These are phyloP conservation scores for Nectriaceae sp. DNA, from an alignment of 2,329 filamentous ascomycete genomes.

Conservation along the genomic window DNA sequence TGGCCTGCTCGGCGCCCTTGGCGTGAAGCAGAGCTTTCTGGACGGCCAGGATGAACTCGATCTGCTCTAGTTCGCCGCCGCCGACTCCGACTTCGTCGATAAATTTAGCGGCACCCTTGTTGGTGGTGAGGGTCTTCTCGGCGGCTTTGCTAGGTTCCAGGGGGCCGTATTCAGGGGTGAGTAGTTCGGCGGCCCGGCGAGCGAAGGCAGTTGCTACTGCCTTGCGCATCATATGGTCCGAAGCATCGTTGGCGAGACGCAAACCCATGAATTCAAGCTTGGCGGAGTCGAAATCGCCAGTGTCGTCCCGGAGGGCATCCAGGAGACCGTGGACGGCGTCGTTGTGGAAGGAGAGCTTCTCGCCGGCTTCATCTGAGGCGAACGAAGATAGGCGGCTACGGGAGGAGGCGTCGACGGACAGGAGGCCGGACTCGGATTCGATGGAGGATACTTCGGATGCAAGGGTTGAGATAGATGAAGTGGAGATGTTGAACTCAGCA, in stretches of 20 bases:
- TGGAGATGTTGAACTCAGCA: constrained; percentile 53
- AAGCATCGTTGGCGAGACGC: constrained; percentile 88
- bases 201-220: constrained; percentile 86
- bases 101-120: constrained; percentile 56
- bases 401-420: constrained; percentile 46
- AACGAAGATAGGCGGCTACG: constrained; percentile 71
- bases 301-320: constrained; percentile 76
- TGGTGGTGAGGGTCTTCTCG: constrained; percentile 58
- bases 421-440: constrained; percentile 66
- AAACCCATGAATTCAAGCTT: constrained; percentile 92
- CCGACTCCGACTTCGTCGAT: constrained; percentile 62
- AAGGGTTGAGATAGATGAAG: constrained; percentile 58
- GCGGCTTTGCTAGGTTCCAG: constrained; percentile 67
- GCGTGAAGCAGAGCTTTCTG: constrained; percentile 76
- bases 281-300: constrained; percentile 75
- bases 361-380: constrained; percentile 69
- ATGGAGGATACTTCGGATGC: constrained; percentile 67
- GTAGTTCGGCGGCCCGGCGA: constrained; percentile 74
- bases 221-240: constrained; percentile 82
- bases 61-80: constrained; percentile 73
- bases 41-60: constrained; percentile 79
- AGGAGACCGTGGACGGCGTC: constrained; percentile 87
- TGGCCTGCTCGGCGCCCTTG: constrained; percentile 55
- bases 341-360: constrained; percentile 67
- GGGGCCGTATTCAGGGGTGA: constrained; percentile 49